These are phyloP conservation scores for Aspergillus ostianus DNA, from an alignment of 495 filamentous ascomycete genomes.

Conservation along the genomic window DNA sequence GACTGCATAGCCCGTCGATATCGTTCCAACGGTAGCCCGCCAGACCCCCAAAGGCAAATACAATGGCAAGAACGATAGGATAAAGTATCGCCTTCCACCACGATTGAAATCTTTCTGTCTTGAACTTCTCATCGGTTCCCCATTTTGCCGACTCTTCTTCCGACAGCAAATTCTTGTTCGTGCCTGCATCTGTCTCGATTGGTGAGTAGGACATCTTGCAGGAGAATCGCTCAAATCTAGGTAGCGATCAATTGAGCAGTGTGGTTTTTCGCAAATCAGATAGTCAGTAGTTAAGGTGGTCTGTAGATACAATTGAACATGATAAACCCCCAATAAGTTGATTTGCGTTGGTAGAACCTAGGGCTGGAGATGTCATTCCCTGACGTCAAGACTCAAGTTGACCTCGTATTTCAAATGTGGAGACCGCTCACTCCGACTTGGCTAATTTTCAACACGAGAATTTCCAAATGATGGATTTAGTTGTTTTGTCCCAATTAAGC, in stretches of 20 bases:
- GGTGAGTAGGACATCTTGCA: background rate
- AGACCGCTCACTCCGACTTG: background rate
- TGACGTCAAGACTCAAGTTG: background rate
- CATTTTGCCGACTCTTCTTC: constrained; percentile 8
- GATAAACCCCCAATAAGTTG: no score
- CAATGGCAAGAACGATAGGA: background rate
- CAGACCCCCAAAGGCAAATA: background rate
- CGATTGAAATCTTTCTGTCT: background rate
- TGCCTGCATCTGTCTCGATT: background rate
- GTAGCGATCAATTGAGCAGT: no score
- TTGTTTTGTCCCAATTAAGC: background rate
- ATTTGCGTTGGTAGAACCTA: background rate
- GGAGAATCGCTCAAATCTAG: background rate
- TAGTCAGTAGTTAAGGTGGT: no score
- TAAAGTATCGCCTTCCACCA: constrained; percentile 4
- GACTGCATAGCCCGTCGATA: background rate
- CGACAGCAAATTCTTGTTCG: constrained; percentile 20
- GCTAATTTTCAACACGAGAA: background rate
- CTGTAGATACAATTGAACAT: no score
- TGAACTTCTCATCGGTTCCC: constrained; percentile 1
- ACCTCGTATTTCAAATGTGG: background rate
- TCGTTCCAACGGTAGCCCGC: background rate
- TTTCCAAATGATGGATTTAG: background rate
- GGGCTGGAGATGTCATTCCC: background rate
- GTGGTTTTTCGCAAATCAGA: no score